These are phyloP conservation scores for Auxenochlorella pyrenoidosa DNA, from an alignment of 139 green algal genomes.

Conservation along the genomic window DNA sequence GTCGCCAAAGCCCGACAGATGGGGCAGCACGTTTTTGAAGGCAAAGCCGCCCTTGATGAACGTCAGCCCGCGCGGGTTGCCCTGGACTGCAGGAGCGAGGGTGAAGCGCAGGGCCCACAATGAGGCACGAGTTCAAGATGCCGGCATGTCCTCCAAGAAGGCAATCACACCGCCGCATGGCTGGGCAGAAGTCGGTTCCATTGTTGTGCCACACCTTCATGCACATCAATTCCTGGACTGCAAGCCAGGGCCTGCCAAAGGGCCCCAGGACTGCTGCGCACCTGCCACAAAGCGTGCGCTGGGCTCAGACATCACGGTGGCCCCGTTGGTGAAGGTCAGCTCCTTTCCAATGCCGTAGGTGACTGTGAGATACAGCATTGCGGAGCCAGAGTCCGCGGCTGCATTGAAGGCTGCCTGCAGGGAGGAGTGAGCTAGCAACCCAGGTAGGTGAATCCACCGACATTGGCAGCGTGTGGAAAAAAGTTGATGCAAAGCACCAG, in stretches of 20 bases:
- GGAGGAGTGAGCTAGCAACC: not conserved
- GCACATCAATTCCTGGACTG: too few relatives aligned
- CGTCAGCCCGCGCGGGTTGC: constrained; percentile 20
- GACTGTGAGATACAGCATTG: constrained; percentile 40
- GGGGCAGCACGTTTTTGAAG: constrained; percentile 42
- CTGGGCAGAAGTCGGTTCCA: too few relatives aligned
- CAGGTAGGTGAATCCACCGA: not conserved
- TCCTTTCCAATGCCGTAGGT: constrained; percentile 26
- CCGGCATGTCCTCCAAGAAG: not conserved
- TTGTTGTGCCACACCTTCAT: too few relatives aligned
- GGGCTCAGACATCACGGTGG: constrained; percentile 41
- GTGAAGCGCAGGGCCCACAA: not conserved
- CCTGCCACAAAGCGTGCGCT: constrained; percentile 18
- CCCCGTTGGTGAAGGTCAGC: constrained; percentile 14
- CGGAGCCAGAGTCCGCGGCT: not conserved
- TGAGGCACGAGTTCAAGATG: not conserved
- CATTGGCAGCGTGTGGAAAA: too few relatives aligned
- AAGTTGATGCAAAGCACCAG: too few relatives aligned
- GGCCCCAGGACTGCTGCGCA: not conserved
- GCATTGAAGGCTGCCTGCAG: not conserved
- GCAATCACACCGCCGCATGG: not conserved
- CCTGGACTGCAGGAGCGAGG: not conserved
- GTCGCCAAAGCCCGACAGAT: constrained; percentile 18
- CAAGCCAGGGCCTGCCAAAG: too few relatives aligned
- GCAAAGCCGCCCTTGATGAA: constrained; percentile 26